Evolutionary conservation across 108 stramenopile species (phyloP), one percentile per base, ranked within the genome.

Genomic region (Skeletonema marinoi): DNA sequence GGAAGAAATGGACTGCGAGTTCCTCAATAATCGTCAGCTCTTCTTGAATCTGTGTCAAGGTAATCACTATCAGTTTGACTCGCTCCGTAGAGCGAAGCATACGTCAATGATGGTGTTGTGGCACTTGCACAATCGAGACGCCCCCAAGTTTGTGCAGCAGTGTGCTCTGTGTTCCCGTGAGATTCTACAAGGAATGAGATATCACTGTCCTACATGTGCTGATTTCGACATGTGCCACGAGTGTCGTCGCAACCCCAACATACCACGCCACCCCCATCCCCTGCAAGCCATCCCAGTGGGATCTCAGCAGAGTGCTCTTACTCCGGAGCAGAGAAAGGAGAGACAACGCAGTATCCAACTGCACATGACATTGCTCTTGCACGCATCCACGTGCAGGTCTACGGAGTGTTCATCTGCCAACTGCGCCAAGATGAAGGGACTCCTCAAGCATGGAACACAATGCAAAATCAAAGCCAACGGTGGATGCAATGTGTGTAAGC

Each of bases 1-100:
- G 10, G 96, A 93, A 75, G 91, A 95, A 62, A 71, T 94, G 84
- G 94, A 93, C 67, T 96, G 95, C 70, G 95, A 94, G 74, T 92
- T 95, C 71, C 79, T 93, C 39, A 97, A 92, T 68, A 92, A 93
- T 73, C 94, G 92, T 65, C 96, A 92, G 80, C 88, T 90, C 4
- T 95, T 95, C 70, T 83, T 95, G 77, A 93, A 95, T 68, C 76
- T 95, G 6, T 95, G 94, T 44, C 94, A 90, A 83, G 93, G 96
- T 11, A 99, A 99, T 75, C 98, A 99, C 85, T 99, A 98, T 80
- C 99, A 99, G 82, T 99, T 98, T 75, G 98, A 99, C 77, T 85
- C 92, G 71, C 90, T 99, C 59, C 88, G 99, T 30, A 78, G 98
- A 65, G 98, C 97, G 14, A 99, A 99, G 89, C 98, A 99, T 75